Evolutionary conservation across 768 basidiomycete species (phyloP), one percentile per base, ranked within the genome.

Genomic region (Rhizopogon salebrosus): DNA sequence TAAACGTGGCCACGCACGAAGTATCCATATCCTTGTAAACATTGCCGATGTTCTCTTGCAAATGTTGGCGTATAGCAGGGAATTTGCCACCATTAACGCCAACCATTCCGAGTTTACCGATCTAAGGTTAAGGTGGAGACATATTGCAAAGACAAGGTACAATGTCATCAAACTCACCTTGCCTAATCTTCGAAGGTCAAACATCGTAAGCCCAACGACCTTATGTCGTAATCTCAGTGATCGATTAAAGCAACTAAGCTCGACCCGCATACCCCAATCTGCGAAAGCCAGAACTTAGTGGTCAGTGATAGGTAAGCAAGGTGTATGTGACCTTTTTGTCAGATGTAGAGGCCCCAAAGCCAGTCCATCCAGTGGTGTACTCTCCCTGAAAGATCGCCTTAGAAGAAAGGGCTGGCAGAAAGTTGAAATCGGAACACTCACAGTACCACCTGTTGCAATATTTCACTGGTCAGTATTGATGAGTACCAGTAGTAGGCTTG

Each of bases 321-420:
- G 37, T 26, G 41, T 11, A 56, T 16, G 73, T 51, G 52, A 88
- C 91, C 79, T 93, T 97, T 73, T 95, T 95, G 73, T 95, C 94
- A 5, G 92, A 95, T 64, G 85, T 91, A 14, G 92, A 95, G 39
- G 89, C 91, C n/a, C 93, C 93, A 35, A 87, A 82, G 11, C 83
- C 84, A 9, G 90, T 92, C 89, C 90, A 95, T 66, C 94, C 93
- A 48, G 93, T 95, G 56, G 93, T 95, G 67, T 95, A 95, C 74
- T 95, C 91, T 39, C 90, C 89, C 83, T 81, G 49, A 3, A 23
- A 35, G 38, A 9, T 26, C n/a, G 36, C 14, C 8, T 48, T 14
- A 26, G 35, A 34, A 49, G 48, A 38, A 38, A 53, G 31, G 22
- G 23, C 20, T 41, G 53, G 16, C 8, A 9, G 23, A 14, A 16